Conservation (phyloP, 768 basidiomycete species). For the Suillus clintonianus region DNA sequence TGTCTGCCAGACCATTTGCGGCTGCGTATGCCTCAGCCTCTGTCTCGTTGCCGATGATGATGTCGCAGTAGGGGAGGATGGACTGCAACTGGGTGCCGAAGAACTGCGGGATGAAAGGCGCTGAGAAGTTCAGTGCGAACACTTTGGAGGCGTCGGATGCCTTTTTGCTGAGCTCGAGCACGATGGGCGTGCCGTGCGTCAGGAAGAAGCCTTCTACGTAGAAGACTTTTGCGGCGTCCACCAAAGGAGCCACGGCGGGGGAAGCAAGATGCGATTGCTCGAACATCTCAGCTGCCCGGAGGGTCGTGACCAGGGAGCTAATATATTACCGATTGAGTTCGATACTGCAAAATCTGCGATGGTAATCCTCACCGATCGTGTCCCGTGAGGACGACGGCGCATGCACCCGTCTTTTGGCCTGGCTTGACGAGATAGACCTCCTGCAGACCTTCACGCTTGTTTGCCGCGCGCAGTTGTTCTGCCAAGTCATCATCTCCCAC, state of each 20-base stretch:
- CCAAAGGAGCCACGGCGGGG: slow-evolving; percentile 69
- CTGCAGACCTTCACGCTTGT: slow-evolving; percentile 87
- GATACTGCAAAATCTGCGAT: slow-evolving; percentile 1
- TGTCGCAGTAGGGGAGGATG: slow-evolving; percentile 81
- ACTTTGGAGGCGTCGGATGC: slow-evolving; percentile 80
- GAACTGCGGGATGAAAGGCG: slow-evolving; percentile 96
- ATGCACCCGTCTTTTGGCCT: slow-evolving; percentile 91
- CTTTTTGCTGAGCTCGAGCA: slow-evolving; percentile 73
- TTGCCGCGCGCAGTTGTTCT: slow-evolving; percentile 84
- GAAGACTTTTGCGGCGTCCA: slow-evolving; percentile 81
- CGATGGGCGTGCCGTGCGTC: slow-evolving; percentile 81
- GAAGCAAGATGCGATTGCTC: slow-evolving; percentile 78
- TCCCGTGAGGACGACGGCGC: slow-evolving; percentile 92
- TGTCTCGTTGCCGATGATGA: slow-evolving; percentile 94
- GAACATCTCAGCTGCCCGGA: slow-evolving; percentile 91
- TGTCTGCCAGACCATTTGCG: slow-evolving; percentile 66
- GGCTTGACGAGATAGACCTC: slow-evolving; percentile 88
- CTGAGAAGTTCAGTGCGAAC: slow-evolving; percentile 91
- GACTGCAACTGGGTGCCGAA: slow-evolving; percentile 81
- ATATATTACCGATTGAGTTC: neutral
- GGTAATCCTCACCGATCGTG: slow-evolving; percentile 73
- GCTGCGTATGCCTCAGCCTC: slow-evolving; percentile 89
- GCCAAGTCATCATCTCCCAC: slow-evolving; percentile 95
- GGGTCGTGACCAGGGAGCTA: slow-evolving; percentile 90
- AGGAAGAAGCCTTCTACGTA: slow-evolving; percentile 99